These are phyloP conservation scores for Anaeromyces robustus DNA, from an alignment of 192 early-diverging fungal species.

Conservation along the genomic window DNA sequence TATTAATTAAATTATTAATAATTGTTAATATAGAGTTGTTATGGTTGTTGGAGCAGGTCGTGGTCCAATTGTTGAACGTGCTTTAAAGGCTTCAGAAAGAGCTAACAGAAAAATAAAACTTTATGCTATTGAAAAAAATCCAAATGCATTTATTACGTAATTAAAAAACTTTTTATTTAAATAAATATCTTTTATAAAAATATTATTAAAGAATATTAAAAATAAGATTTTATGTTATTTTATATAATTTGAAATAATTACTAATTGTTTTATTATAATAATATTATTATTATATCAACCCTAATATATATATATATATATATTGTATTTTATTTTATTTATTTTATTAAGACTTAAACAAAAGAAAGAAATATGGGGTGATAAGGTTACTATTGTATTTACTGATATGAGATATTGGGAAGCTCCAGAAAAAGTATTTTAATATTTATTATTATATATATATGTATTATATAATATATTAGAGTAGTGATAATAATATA, in stretches of 20 bases:
- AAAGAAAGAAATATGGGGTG: constrained; percentile 63
- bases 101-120: constrained; percentile 43
- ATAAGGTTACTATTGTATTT: constrained; percentile 64
- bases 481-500: constrained; percentile 7
- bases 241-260: neutral
- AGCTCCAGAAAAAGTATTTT: constrained; percentile 38
- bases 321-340: neutral
- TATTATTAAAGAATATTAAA: too few relatives aligned
- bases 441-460: too few relatives aligned
- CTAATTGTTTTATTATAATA: neutral
- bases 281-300: neutral
- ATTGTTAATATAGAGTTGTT: constrained; percentile 35
- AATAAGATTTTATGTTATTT: too few relatives aligned
- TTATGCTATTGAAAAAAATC: constrained; percentile 92
- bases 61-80: constrained; percentile 82
- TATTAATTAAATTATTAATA: neutral
- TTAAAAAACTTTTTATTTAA: neutral
- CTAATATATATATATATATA: neutral
- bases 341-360: constrained; percentile 39
- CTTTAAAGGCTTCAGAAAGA: constrained; percentile 55
- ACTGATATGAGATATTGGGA: constrained; percentile 82
- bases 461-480: too few relatives aligned
- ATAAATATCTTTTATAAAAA: too few relatives aligned
- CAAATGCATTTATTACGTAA: constrained; percentile 53
- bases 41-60: constrained; percentile 92